Conservation (phyloP, 2,329 filamentous ascomycete species). For the Penicillium expansum region DNA sequence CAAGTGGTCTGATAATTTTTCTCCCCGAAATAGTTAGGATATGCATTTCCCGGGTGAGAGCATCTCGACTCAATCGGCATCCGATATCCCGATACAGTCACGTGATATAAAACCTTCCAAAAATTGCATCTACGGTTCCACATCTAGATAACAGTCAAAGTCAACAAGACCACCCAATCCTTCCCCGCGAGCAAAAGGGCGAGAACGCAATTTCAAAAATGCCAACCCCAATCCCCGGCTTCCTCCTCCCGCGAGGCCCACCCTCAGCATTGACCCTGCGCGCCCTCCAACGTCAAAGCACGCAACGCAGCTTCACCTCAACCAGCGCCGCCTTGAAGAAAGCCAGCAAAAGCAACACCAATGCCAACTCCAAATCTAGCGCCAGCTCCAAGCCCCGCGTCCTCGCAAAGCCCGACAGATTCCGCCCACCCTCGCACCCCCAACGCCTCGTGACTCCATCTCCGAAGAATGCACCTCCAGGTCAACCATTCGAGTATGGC, state of each 20-base stretch:
- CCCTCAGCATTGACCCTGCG: constrained; percentile 32
- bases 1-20: background rate
- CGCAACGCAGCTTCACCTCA: constrained; percentile 27
- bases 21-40: background rate
- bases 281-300: constrained; percentile 22
- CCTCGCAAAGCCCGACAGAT: constrained; percentile 82
- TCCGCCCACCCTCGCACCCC: constrained; percentile 88
- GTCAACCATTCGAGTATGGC: constrained; percentile 67
- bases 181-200: background rate
- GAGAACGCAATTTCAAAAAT: constrained; percentile 4
- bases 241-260: constrained; percentile 62
- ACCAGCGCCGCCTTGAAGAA: constrained; percentile 14
- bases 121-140: constrained; percentile 8
- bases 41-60: background rate
- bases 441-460: constrained; percentile 54
- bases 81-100: background rate
- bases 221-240: constrained; percentile 55
- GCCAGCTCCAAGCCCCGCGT: constrained; percentile 58
- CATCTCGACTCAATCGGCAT: constrained; percentile 2
- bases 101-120: constrained; percentile 9
- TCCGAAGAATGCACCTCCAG: constrained; percentile 12
- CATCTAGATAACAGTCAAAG: background rate
- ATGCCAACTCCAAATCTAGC: constrained; percentile 41
- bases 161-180: constrained; percentile 11
- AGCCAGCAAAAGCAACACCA: constrained; percentile 9